Base-by-base conservation (phyloP, 169 alveolate genomes). In the Cryptosporidium muris region DNA sequence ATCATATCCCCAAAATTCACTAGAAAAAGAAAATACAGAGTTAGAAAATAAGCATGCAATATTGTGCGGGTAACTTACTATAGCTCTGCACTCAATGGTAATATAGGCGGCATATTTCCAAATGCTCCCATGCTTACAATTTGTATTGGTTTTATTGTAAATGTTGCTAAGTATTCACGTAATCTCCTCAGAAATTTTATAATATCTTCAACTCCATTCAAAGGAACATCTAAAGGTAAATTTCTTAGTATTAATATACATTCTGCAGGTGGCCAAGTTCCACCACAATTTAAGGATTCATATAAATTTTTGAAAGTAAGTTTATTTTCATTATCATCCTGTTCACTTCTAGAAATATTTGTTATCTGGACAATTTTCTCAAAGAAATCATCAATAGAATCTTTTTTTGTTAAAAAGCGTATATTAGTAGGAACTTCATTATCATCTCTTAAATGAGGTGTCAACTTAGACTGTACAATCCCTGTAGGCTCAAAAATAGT, bases 401-500 rank as follows among this genome's bases (percentile, higher is more conserved):
- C 85, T 45, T 51, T 45, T 40, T 16, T 58, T 36, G 85, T 58
- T 2, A 74, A 37, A 36, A 74, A 74, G 8, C 85, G 40, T 43
- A 74, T 16, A 60, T 74, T 58, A 34, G 38, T 16, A 7, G 85
- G 85, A n/a, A 74, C 12, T 42, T 60, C 63, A 8, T 74, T 68
- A n/a, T 62, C 63, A 11, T 16, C 60, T 25, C 60, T 74, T 8
- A 74, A 40, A 11, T 58, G 45, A 4, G 37, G 49, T 0, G 74
- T 37, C 45, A 74, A 60, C 45, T 74, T 74, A 2, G 65, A 54
- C 48, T 74, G 74, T 34, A 34, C 74, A 2, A 74, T 74, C 6
- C 85, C 85, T 47, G 40, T 74, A 45, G 85, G 85, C 34, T 74
- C 85, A 60, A 74, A 74, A 11, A 74, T 48, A 11, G 85, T 74